Conservation (phyloP, 192 early-diverging fungal genomes). For the Coemansia sp. region DNA sequence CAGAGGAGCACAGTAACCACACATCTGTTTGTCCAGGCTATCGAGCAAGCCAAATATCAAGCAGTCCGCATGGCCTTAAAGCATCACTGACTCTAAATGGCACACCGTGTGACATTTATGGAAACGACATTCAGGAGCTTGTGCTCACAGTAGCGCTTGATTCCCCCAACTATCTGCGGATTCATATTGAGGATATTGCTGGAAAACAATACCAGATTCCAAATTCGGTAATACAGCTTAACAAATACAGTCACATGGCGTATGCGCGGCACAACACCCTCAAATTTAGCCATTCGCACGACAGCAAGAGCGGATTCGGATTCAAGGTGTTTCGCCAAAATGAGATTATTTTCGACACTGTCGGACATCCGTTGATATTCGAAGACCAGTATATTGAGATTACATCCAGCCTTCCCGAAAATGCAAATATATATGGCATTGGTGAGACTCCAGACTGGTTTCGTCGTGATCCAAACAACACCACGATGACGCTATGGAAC, state of each 20-base stretch:
- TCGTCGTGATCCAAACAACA: constrained; percentile 49
- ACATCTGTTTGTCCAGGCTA: constrained; percentile 26
- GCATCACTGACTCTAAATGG: constrained; percentile 25
- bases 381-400: constrained; percentile 69
- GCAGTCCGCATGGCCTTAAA: constrained; percentile 11
- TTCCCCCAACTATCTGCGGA: constrained; percentile 54
- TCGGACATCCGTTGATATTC: constrained; percentile 55
- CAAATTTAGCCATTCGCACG: constrained; percentile 14
- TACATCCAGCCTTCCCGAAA: constrained; percentile 53
- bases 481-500: constrained; percentile 43
- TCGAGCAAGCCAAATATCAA: neutral
- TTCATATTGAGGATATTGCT: constrained; percentile 48
- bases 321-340: constrained; percentile 32
- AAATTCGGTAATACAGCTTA: constrained; percentile 17
- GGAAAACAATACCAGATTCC: constrained; percentile 55
- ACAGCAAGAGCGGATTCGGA: constrained; percentile 21
- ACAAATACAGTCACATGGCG: constrained; percentile 12
- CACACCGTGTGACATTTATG: constrained; percentile 39
- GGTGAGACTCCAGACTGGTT: constrained; percentile 62
- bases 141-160: constrained; percentile 56
- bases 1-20: neutral
- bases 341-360: constrained; percentile 37
- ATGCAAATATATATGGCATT: constrained; percentile 68
- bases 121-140: constrained; percentile 48
- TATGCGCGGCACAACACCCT: constrained; percentile 13